phyloP scores from a whole-genome alignment of 805 yeast genomes.

The Candida silvatica region DNA sequence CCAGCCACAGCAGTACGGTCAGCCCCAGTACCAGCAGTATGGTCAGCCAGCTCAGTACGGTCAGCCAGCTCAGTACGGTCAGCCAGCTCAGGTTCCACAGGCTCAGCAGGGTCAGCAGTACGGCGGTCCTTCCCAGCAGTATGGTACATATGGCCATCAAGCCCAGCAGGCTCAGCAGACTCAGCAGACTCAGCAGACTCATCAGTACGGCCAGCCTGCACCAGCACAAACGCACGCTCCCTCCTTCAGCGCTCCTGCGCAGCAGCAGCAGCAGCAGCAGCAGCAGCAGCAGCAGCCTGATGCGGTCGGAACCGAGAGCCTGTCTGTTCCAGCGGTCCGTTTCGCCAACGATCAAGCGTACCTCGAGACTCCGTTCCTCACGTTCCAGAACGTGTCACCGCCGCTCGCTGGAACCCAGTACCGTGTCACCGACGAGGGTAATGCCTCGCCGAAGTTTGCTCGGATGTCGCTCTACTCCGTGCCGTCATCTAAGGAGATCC shows the following conservation, averaged over 20 bases:
- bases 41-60: not conserved
- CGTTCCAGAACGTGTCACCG: constrained; percentile 73
- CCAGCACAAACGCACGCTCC: too few relatives aligned
- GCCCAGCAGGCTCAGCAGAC: too few relatives aligned
- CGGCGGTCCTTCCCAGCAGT: not conserved
- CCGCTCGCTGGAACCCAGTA: constrained; percentile 75
- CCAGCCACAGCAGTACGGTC: not conserved
- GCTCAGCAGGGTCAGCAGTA: not conserved
- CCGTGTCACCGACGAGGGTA: constrained; percentile 71
- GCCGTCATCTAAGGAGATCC: constrained; percentile 65
- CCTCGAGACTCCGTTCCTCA: constrained; percentile 42
- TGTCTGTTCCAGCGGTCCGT: constrained; percentile 30
- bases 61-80: not conserved
- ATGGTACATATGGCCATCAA: too few relatives aligned
- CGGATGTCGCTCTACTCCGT: constrained; percentile 75
- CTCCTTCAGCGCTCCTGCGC: too few relatives aligned
- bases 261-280: not conserved
- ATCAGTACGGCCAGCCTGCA: too few relatives aligned
- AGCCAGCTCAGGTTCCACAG: not conserved
- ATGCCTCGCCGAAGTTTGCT: constrained; percentile 71
- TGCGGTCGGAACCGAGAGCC: constrained; percentile 4
- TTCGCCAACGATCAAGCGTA: constrained; percentile 25
- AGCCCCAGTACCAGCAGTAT: not conserved
- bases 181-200: too few relatives aligned
- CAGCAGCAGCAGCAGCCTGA: not conserved